A percentile compares a stretch with the other conserved stretches of the same genome.
These are phyloP conservation scores for Cutaneotrichosporon arboriforme DNA, from an alignment of 1,284 basidiomycete species.

Conservation along the genomic window DNA sequence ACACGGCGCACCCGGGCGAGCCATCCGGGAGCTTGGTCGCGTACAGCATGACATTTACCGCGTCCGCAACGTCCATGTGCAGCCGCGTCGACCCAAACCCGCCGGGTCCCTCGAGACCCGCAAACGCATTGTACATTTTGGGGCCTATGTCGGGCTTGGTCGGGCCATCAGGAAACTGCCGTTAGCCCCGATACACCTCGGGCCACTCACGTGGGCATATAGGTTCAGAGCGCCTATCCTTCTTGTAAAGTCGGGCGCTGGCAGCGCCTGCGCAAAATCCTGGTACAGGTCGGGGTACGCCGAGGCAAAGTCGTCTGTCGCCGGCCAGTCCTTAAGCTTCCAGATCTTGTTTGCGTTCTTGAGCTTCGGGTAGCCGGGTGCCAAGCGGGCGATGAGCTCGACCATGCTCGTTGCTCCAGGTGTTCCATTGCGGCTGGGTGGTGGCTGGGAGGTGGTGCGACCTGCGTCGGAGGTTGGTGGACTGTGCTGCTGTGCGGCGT, in stretches of 20 bases:
- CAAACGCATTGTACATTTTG: slow-evolving; percentile 54
- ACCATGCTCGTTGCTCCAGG: too few species aligned
- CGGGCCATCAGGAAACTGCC: slow-evolving; percentile 74
- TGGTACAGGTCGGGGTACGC: slow-evolving; percentile 80
- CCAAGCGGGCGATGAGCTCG: not conserved
- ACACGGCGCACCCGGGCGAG: slow-evolving; percentile 72
- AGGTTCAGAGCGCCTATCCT: slow-evolving; percentile 83
- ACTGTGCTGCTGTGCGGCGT: not conserved
- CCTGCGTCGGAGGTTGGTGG: too few species aligned
- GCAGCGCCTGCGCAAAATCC: slow-evolving; percentile 76
- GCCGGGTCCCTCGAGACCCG: slow-evolving; percentile 21
- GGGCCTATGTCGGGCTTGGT: slow-evolving; percentile 81
- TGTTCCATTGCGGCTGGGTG: too few species aligned
- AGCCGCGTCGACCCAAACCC: slow-evolving; percentile 58
- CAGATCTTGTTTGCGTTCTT: slow-evolving; percentile 52
- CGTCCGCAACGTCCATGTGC: slow-evolving; percentile 96
- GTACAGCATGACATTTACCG: slow-evolving; percentile 84
- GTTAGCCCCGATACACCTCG: slow-evolving; percentile 44
- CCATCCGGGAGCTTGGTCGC: slow-evolving; percentile 60
- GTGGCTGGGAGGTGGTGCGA: too few species aligned
- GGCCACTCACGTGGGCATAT: slow-evolving; percentile 51
- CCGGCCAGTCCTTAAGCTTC: slow-evolving; percentile 71
- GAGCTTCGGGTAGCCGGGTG: slow-evolving; percentile 55
- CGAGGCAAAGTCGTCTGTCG: slow-evolving; percentile 72
- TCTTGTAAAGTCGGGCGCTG: slow-evolving; percentile 79